Percentiles rank a stretch among this genome's conserved stretches.
These are phyloP conservation scores for Mediolabrus comicus DNA, from an alignment of 108 stramenopile species.

Conservation along the genomic window DNA sequence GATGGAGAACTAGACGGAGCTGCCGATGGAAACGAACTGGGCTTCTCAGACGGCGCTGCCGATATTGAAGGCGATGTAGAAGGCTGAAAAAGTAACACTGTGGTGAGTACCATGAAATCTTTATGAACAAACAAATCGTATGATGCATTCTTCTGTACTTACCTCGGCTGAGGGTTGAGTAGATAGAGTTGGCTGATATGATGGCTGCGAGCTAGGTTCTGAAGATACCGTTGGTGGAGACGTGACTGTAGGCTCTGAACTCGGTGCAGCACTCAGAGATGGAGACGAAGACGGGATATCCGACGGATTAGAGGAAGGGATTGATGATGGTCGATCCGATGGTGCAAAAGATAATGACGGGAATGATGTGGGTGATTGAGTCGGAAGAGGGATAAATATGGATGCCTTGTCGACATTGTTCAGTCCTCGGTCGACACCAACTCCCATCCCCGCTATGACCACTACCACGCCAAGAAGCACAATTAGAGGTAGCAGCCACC, in stretches of 20 bases:
- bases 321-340: neutral
- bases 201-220: neutral
- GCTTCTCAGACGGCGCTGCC: too few species aligned
- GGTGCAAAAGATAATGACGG: neutral
- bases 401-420: neutral
- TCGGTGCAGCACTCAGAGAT: neutral
- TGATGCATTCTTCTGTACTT: too few species aligned
- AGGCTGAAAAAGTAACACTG: too few species aligned
- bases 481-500: neutral
- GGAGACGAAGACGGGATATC: neutral
- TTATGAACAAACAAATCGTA: too few species aligned
- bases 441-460: neutral
- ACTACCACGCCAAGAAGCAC: neutral
- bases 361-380: neutral
- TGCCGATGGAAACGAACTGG: too few species aligned
- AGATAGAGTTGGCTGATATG: neutral
- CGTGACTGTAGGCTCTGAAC: neutral
- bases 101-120: too few species aligned
- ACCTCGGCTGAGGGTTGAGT: neutral
- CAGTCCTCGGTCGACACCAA: constrained; percentile 2
- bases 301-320: neutral
- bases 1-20: neutral
- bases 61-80: too few species aligned
- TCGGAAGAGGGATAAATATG: neutral
- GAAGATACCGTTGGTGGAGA: neutral